Conservation (phyloP, 2,329 filamentous ascomycete species). For the Trichoderma breve region DNA sequence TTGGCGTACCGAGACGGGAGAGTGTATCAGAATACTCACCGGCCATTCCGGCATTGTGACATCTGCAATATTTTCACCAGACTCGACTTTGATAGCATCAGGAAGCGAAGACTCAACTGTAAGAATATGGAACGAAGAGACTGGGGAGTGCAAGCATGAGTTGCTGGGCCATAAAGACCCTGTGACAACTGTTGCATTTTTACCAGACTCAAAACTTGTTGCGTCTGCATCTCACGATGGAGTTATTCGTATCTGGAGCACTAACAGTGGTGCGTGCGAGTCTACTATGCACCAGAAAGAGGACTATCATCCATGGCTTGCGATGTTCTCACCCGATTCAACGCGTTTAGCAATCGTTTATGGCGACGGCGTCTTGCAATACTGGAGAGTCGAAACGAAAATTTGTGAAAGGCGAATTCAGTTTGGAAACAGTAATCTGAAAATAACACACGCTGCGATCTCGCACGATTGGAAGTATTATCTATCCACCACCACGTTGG, state of each 20-base stretch:
- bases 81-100: background rate
- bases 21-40: background rate
- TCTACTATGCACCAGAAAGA: no score
- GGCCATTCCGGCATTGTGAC: background rate
- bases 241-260: background rate
- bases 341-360: background rate
- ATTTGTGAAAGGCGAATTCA: background rate
- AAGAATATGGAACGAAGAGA: background rate
- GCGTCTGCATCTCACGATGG: background rate
- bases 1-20: background rate
- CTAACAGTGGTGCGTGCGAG: background rate
- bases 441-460: background rate
- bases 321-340: background rate
- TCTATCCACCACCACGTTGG: background rate
- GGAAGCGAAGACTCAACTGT: background rate
- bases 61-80: background rate
- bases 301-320: no score
- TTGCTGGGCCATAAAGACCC: background rate
- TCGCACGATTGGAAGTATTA: background rate
- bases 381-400: background rate
- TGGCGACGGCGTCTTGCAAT: background rate
- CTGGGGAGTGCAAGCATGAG: background rate
- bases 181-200: background rate
- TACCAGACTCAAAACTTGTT: background rate
- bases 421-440: background rate